Conservation (phyloP, 768 basidiomycete genomes). For the Mycena amicta region DNA sequence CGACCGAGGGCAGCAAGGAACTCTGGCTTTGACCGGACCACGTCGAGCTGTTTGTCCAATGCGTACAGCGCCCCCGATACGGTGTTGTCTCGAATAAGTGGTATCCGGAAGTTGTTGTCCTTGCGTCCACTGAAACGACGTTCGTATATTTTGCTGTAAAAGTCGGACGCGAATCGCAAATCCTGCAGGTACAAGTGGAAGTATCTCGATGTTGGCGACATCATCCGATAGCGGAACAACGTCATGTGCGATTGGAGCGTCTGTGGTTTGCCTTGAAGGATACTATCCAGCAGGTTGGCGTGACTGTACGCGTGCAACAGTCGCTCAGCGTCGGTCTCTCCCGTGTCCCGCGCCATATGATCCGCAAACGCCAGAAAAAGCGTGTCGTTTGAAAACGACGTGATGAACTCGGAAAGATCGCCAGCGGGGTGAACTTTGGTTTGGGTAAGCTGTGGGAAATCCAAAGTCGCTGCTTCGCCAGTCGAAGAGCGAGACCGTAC, state of each 20-base stretch:
- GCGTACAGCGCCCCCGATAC: slow-evolving; percentile 66
- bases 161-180: slow-evolving; percentile 72
- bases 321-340: slow-evolving; percentile 59
- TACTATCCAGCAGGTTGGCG: slow-evolving; percentile 79
- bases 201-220: slow-evolving; percentile 57
- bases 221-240: slow-evolving; percentile 67
- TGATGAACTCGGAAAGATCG: slow-evolving; percentile 83
- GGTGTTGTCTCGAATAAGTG: slow-evolving; percentile 73
- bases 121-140: slow-evolving; percentile 71
- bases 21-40: slow-evolving; percentile 38
- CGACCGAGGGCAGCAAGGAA: slow-evolving; percentile 49
- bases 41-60: slow-evolving; percentile 59
- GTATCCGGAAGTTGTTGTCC: slow-evolving; percentile 65
- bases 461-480: slow-evolving; percentile 82
- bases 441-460: slow-evolving; percentile 77
- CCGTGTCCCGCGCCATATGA: slow-evolving; percentile 66
- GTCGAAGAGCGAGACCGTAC: slow-evolving; percentile 84
- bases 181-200: slow-evolving; percentile 75
- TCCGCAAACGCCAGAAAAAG: slow-evolving; percentile 83
- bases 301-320: slow-evolving; percentile 74
- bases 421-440: slow-evolving; percentile 67
- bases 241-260: slow-evolving; percentile 76
- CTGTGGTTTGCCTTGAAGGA: slow-evolving; percentile 87
- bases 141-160: slow-evolving; percentile 76
- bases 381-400: slow-evolving; percentile 82